These are phyloP conservation scores for Peribolospora kevripleyi DNA, from an alignment of 768 basidiomycete species.

Conservation along the genomic window DNA sequence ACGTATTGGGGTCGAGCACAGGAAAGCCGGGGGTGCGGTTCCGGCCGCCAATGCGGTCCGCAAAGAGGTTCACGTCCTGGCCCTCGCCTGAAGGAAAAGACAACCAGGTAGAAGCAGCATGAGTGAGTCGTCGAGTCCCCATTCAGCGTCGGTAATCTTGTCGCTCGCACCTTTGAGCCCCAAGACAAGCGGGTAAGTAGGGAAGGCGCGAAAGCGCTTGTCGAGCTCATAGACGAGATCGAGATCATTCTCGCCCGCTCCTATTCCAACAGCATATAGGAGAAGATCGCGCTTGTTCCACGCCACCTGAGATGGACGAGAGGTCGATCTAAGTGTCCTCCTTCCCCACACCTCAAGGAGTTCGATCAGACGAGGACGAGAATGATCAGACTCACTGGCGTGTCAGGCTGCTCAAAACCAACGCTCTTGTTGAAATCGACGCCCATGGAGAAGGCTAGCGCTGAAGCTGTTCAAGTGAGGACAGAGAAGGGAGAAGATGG, in stretches of 20 bases:
- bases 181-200: constrained; percentile 65
- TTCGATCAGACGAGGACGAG: not conserved
- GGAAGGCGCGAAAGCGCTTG: constrained; percentile 46
- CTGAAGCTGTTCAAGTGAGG: too few relatives aligned
- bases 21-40: constrained; percentile 40
- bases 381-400: constrained; percentile 27
- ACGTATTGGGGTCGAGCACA: constrained; percentile 34
- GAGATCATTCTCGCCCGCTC: constrained; percentile 50
- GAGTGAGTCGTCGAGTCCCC: not conserved
- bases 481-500: too few relatives aligned
- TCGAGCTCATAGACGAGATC: constrained; percentile 35
- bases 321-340: not conserved
- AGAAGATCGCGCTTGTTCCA: constrained; percentile 71
- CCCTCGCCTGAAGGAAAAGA: constrained; percentile 24
- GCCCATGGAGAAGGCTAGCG: constrained; percentile 21
- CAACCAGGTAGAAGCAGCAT: not conserved
- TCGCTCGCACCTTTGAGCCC: constrained; percentile 33
- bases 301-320: constrained; percentile 29
- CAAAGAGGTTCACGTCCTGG: constrained; percentile 46
- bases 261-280: constrained; percentile 45
- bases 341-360: not conserved
- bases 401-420: constrained; percentile 30
- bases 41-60: constrained; percentile 22
- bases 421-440: constrained; percentile 42
- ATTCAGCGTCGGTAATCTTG: not conserved